Base-by-base conservation (phyloP, 495 filamentous ascomycete genomes). In the Thozetella sp. region DNA sequence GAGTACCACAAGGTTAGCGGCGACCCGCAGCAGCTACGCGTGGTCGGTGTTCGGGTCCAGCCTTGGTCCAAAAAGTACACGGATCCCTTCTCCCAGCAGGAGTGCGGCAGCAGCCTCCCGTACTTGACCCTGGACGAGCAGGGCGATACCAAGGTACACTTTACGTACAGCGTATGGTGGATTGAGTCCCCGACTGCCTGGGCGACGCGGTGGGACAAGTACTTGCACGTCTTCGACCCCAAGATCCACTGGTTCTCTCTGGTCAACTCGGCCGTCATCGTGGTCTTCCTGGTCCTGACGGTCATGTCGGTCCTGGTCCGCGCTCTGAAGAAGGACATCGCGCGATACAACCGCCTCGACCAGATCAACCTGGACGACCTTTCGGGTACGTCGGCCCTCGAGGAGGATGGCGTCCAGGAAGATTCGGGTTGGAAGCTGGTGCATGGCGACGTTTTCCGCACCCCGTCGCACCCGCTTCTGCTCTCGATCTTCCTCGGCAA, bases 371-470 rank as follows among this genome's bases (percentile, higher is more conserved):
- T 97, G 25, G 93, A 97, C 40, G 93, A 96, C 73, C 76, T 97
- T 6, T 86, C 88, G 37, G 87, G 88, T 25, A 89, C 88, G 1
- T 89, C 84, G 25, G 86, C 84, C 10, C 75, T 93, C 10, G 43
- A 48, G 11, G 94, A 99, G 60, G 95, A 98, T 67, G 93, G 93
- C 15, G 90, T 98, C 1, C 93, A 97, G 69, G 95, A 99, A 71
- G 95, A 99, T 72, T 97, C 93, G 3, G 95, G 95, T 37, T 99
- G 95, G 95, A 99, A 99, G 76, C 79, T 99, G 48, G 93, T 99
- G 0, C 95, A 99, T 66, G 95, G 95, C 48, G 95, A 99, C 74
- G 94, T 99, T 43, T 99, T 99, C 82, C 87, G 95, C 45, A 86
- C 91, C 12, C 95, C 95, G 3, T 83, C 86, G 57, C 86, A 90